Evolutionary conservation across 1,284 basidiomycete species (phyloP).

Genomic region (Boletus mariae): DNA sequence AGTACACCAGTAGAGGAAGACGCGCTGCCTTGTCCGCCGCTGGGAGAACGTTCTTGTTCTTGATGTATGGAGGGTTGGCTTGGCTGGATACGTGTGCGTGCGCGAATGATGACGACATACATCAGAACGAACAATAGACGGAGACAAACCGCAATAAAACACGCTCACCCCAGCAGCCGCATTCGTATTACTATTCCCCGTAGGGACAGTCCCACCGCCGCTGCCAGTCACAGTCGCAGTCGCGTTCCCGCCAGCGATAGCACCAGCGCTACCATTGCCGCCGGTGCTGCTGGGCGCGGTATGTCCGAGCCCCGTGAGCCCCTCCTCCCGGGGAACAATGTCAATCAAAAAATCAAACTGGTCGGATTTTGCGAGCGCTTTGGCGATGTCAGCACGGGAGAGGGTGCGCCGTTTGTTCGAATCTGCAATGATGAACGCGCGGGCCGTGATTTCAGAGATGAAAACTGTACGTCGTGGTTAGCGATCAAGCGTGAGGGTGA

Average conservation of each 20-base stretch:
- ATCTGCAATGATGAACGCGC: conserved; percentile 92
- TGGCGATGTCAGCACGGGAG: conserved; percentile 86
- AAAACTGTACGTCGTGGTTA: conserved; percentile 62
- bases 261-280: neutral
- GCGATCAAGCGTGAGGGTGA: neutral
- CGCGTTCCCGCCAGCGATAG: conserved; percentile 12
- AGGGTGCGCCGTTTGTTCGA: conserved; percentile 90
- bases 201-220: neutral
- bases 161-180: conserved; percentile 25
- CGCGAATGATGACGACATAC: neutral
- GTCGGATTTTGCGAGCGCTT: conserved; percentile 85
- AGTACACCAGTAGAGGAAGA: conserved; percentile 19
- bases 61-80: conserved; percentile 24
- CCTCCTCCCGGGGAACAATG: conserved; percentile 83
- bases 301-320: conserved; percentile 23
- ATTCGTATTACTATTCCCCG: neutral
- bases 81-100: conserved; percentile 10
- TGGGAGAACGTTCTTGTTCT: conserved; percentile 24
- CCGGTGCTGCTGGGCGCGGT: neutral
- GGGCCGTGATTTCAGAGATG: conserved; percentile 89
- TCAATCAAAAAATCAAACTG: conserved; percentile 93
- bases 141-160: neutral
- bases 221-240: neutral
- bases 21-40: conserved; percentile 15
- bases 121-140: neutral